Conservation (phyloP, 257 asterid species). For the Scutellaria baicalensis region DNA sequence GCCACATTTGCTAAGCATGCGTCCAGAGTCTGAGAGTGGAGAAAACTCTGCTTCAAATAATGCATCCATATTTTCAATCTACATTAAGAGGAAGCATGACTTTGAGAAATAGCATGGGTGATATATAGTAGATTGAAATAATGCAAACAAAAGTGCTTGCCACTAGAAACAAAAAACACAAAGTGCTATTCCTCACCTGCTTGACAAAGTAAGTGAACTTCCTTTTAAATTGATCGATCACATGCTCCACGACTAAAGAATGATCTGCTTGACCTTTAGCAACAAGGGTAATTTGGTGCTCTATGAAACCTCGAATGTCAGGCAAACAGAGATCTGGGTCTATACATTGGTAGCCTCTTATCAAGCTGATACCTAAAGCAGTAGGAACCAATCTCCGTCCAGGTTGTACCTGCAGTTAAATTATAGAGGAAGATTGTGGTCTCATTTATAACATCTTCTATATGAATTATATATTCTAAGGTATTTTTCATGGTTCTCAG, state of each 20-base stretch:
- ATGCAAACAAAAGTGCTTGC: background rate
- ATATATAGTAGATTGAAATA: background rate
- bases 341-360: slow-evolving; percentile 87
- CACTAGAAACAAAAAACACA: background rate
- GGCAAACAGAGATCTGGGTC: slow-evolving; percentile 94
- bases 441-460: slow-evolving; percentile 3
- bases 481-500: background rate
- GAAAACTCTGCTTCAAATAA: slow-evolving; percentile 94
- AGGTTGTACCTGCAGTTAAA: slow-evolving; percentile 64
- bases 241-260: slow-evolving; percentile 72
- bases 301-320: slow-evolving; percentile 88
- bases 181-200: slow-evolving; percentile 42
- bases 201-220: slow-evolving; percentile 81
- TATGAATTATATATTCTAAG: background rate
- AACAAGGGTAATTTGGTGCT: slow-evolving; percentile 82
- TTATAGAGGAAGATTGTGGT: background rate
- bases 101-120: slow-evolving; percentile 7
- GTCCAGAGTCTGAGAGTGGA: slow-evolving; percentile 83
- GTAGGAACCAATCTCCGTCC: slow-evolving; percentile 87
- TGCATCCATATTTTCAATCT: slow-evolving; percentile 94
- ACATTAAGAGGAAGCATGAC: slow-evolving; percentile 14
- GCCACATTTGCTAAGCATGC: slow-evolving; percentile 84
- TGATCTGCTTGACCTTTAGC: slow-evolving; percentile 96
- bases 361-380: slow-evolving; percentile 81
- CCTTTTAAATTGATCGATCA: slow-evolving; percentile 69